Evolutionary conservation across 2,329 filamentous ascomycete genomes (phyloP).

Genomic region (Ophioceras dolichostomum): DNA sequence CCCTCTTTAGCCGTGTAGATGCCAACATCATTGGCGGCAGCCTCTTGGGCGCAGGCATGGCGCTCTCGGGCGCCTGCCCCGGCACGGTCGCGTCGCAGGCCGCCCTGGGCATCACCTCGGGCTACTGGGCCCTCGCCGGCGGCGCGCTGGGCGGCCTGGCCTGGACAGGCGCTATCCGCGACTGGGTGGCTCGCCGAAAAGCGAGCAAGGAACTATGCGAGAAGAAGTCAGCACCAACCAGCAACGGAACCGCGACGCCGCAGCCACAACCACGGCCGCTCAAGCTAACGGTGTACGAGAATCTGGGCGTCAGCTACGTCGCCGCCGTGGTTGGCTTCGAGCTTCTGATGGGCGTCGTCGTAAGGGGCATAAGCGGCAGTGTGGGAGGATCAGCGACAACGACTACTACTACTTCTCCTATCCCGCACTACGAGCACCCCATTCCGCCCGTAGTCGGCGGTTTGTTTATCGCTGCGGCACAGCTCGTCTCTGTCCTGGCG

Average conservation of each 20-base stretch:
- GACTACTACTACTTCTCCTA: slow-evolving; percentile 1
- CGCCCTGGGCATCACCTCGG: slow-evolving; percentile 37
- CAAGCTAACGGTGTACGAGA: slow-evolving; percentile 22
- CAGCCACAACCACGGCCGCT: neutral
- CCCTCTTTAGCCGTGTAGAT: slow-evolving; percentile 42
- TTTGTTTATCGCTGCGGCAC: slow-evolving; percentile 43
- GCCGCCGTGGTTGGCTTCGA: slow-evolving; percentile 29
- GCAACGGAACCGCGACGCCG: neutral
- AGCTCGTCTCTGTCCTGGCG: slow-evolving; percentile 40
- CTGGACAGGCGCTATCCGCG: slow-evolving; percentile 31
- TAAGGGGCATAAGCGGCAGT: slow-evolving; percentile 16
- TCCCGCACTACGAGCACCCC: slow-evolving; percentile 8
- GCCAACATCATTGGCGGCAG: slow-evolving; percentile 53
- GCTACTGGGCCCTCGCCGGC: slow-evolving; percentile 39
- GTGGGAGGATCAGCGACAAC: too few relatives aligned
- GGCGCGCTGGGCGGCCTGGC: slow-evolving; percentile 41
- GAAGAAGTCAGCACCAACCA: neutral
- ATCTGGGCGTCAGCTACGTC: slow-evolving; percentile 24
- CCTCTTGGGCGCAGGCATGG: slow-evolving; percentile 54
- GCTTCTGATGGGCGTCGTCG: slow-evolving; percentile 23
- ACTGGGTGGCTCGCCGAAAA: slow-evolving; percentile 7
- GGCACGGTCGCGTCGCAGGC: slow-evolving; percentile 52
- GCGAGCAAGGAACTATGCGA: neutral
- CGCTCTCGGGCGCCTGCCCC: slow-evolving; percentile 51
- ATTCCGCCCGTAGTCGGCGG: slow-evolving; percentile 41